Evolutionary conservation across 257 asterid species (phyloP).

Genomic region (Ehretia macrophylla): DNA sequence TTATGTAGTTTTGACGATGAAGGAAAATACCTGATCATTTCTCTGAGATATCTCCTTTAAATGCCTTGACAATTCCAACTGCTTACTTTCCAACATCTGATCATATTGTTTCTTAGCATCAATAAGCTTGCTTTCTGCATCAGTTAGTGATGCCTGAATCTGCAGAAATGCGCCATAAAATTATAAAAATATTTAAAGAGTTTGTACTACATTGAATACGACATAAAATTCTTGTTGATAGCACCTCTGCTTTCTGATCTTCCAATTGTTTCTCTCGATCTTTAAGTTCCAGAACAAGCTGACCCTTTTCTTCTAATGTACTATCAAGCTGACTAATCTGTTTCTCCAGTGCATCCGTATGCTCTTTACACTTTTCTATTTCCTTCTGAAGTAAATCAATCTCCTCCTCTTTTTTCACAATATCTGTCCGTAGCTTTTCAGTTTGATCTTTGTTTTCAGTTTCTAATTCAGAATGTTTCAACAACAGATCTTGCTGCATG

Average conservation of each 20-base stretch:
- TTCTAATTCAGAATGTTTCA: constrained; percentile 64
- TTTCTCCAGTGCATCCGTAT: constrained; percentile 48
- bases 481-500: constrained; percentile 72
- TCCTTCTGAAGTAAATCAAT: constrained; percentile 48
- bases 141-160: constrained; percentile 60
- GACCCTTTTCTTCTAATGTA: constrained; percentile 61
- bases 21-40: constrained; percentile 73
- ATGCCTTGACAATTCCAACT: constrained; percentile 83
- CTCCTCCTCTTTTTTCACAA: constrained; percentile 62
- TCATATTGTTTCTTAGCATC: constrained; percentile 82
- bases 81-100: constrained; percentile 89
- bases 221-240: constrained; percentile 12
- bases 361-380: constrained; percentile 51
- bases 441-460: constrained; percentile 43
- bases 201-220: constrained; percentile 10
- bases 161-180: constrained; percentile 29
- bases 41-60: constrained; percentile 93
- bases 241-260: constrained; percentile 75
- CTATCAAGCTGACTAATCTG: constrained; percentile 49
- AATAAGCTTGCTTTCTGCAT: constrained; percentile 67
- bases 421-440: constrained; percentile 56
- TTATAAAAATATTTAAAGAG: constrained; percentile 18
- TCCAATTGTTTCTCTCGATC: constrained; percentile 54
- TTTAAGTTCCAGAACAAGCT: constrained; percentile 52
- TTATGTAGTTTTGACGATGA: constrained; percentile 6